Evolutionary conservation across 164 flowering plant species (phyloP), one percentile per base, ranked within the genome.

Genomic region (Magnolia sinica): DNA sequence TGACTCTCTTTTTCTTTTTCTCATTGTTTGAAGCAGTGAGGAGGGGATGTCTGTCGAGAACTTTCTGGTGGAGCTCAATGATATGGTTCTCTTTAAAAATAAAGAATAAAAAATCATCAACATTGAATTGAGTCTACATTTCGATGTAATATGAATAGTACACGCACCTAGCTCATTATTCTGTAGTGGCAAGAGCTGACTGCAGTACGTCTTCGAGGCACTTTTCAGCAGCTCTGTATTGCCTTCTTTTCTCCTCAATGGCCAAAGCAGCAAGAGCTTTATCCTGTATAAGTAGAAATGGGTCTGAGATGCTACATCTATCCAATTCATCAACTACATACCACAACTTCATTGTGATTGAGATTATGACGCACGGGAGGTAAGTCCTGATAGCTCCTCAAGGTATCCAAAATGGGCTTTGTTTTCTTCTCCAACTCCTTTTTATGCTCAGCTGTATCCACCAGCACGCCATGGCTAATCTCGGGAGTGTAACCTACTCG

Each of bases 311-410:
- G 19, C 49, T 31, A 64, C 5, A 50, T 68, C 3, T 9, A 63
- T n/a, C 61, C 7, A 45, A 64, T 68, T 13, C n/a, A 73, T 13
- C 20, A 65, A n/a, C 16, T 73, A 73, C 50, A 64, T 63, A 76
- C 3, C 24, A 71, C 5, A 50, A 59, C 37, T n/a, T 24, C 45
- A 37, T 37, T 20, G 22, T n/a, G 45, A 77, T 45, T 20, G 66
- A 51, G 73, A 50, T 16, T 65, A 61, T 50, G 7, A 29, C 68
- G 37, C 92, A 96, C 99, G 71, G 99, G 99, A 65, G 98, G 98
- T 84, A 96, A 86, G 81, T 96, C 98, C 84, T 94, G 99, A 86
- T 94, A 94, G 87, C 98, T 96, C 80, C 97, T 88, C 84, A 96
- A 79, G 18, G 98, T 96, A 73, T 94, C 98, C 61, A 91, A 75